Percentiles rank a stretch among this genome's conserved stretches.
Evolutionary conservation across 1,139 yeast species (phyloP).

Genomic region (Wickerhamomyces sp.): DNA sequence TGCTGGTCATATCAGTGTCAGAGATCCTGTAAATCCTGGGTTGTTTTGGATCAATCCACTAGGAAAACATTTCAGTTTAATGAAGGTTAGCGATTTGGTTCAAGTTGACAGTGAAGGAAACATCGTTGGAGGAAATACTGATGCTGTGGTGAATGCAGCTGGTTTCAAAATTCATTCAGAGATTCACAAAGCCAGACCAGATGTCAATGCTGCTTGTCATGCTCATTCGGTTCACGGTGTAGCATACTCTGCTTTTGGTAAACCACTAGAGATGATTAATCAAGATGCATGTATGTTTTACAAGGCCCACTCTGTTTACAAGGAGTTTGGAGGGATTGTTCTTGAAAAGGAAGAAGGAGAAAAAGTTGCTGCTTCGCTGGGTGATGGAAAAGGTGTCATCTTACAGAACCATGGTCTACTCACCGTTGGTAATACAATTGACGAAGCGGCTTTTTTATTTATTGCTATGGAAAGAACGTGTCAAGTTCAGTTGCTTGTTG

Average conservation of each 20-base stretch:
- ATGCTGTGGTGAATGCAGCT: conserved; percentile 66
- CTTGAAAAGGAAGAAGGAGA: conserved; percentile 68
- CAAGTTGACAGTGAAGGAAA: conserved; percentile 71
- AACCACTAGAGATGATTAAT: conserved; percentile 70
- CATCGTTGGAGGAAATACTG: conserved; percentile 60
- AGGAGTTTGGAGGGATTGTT: conserved; percentile 77
- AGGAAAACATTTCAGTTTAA: conserved; percentile 64
- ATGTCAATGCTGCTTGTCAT: conserved; percentile 78
- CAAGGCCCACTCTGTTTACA: conserved; percentile 60
- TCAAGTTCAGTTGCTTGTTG: conserved; percentile 66
- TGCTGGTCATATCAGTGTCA: conserved; percentile 76
- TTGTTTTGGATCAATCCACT: conserved; percentile 82
- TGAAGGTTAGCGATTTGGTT: conserved; percentile 71
- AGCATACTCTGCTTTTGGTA: conserved; percentile 70
- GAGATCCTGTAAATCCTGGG: conserved; percentile 68
- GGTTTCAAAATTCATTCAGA: conserved; percentile 81
- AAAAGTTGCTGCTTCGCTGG: conserved; percentile 62
- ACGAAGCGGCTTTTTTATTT: conserved; percentile 76
- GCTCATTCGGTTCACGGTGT: conserved; percentile 73
- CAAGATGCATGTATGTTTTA: conserved; percentile 73
- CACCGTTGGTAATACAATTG: conserved; percentile 74
- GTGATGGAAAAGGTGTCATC: conserved; percentile 54
- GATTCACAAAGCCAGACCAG: conserved; percentile 71
- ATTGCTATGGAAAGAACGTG: conserved; percentile 66
- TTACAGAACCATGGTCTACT: conserved; percentile 75